These are phyloP conservation scores for Neurospora tetraspora DNA, from an alignment of 495 filamentous ascomycete genomes.

Conservation along the genomic window DNA sequence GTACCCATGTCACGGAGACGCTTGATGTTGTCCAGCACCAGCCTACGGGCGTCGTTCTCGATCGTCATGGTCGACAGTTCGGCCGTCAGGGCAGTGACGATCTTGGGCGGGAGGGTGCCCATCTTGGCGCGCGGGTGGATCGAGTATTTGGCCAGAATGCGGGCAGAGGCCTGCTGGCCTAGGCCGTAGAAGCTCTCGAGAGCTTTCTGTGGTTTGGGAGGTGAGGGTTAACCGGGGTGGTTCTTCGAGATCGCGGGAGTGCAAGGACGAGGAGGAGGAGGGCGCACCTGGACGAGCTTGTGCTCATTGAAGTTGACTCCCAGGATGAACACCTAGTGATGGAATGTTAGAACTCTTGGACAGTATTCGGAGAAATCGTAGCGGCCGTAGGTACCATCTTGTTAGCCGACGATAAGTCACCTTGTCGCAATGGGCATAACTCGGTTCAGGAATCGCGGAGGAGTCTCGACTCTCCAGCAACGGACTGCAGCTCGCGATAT, in stretches of 20 bases:
- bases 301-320: conserved; percentile 76
- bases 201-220: conserved; percentile 50
- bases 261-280: conserved; percentile 2
- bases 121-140: conserved; percentile 76
- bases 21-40: conserved; percentile 73
- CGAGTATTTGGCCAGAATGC: conserved; percentile 74
- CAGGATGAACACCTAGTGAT: conserved; percentile 65
- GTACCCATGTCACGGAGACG: conserved; percentile 84
- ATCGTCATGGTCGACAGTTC: conserved; percentile 87
- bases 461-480: background rate
- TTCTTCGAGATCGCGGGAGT: background rate
- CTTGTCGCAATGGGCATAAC: conserved; percentile 8
- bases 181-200: conserved; percentile 87
- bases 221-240: background rate
- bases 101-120: conserved; percentile 57
- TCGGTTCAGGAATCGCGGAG: conserved; percentile 2
- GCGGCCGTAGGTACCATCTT: conserved; percentile 18
- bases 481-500: background rate
- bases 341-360: background rate
- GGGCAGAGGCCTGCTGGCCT: conserved; percentile 56
- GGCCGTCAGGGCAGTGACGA: conserved; percentile 66
- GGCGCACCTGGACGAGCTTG: conserved; percentile 66
- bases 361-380: background rate
- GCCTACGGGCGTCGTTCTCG: conserved; percentile 74
- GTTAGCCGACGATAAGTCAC: conserved; percentile 11